A percentile compares a stretch with the other conserved stretches of the same genome.
Conservation (phyloP, 2,329 filamentous ascomycete species). For the Aspergillus proliferans region DNA sequence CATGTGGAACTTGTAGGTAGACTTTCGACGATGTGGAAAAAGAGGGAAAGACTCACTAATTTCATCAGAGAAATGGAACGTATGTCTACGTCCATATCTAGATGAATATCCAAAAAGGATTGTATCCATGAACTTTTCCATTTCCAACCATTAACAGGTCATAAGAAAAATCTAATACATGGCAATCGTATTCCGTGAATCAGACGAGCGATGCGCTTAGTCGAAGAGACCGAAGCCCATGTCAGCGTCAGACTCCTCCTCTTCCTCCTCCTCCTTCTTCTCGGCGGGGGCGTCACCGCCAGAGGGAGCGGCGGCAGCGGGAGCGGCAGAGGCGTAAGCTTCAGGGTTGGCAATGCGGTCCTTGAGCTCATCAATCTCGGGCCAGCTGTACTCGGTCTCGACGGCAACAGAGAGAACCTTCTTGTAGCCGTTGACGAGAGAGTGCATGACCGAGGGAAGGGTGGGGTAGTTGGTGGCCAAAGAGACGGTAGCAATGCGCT, state of each 20-base stretch:
- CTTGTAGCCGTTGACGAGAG: constrained; percentile 96
- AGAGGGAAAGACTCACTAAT: constrained; percentile 18
- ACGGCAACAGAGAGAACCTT: constrained; percentile 81
- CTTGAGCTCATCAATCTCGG: constrained; percentile 95
- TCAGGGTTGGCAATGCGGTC: constrained; percentile 99
- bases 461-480: constrained; percentile 94
- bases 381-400: constrained; percentile 87
- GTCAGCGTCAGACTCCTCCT: constrained; percentile 60
- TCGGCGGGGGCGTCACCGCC: constrained; percentile 48
- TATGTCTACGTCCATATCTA: constrained; percentile 29
- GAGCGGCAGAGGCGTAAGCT: constrained; percentile 79
- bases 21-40: constrained; percentile 2
- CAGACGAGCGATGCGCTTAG: constrained; percentile 37
- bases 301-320: constrained; percentile 55
- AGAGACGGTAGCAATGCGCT: constrained; percentile 82
- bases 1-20: not conserved
- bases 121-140: constrained; percentile 21
- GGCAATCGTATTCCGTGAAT: constrained; percentile 22
- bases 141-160: constrained; percentile 27
- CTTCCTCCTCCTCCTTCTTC: constrained; percentile 59
- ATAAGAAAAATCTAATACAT: constrained; percentile 34
- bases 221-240: constrained; percentile 74
- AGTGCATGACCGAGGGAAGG: constrained; percentile 92
- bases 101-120: constrained; percentile 9
- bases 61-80: constrained; percentile 25